phyloP scores from a whole-genome alignment of 441 rosid species.

The Gossypium trilobum region DNA sequence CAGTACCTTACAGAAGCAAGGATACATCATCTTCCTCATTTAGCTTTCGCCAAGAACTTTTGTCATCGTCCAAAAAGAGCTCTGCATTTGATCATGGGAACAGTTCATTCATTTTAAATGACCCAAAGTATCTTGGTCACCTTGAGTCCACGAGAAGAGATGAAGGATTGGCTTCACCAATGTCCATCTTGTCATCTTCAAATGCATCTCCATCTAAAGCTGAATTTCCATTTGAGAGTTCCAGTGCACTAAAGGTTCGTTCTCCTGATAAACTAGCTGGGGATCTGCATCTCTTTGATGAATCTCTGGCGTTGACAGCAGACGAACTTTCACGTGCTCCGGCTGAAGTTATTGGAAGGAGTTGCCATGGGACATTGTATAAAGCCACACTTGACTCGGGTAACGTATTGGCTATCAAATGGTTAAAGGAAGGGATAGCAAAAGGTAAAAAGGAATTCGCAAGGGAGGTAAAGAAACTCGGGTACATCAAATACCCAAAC shows the following conservation, averaged over 20 bases:
- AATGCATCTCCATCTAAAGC: slow-evolving; percentile 33
- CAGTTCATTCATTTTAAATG: slow-evolving; percentile 28
- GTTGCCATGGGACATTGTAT: slow-evolving; percentile 56
- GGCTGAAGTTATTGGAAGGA: slow-evolving; percentile 61
- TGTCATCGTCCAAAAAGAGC: slow-evolving; percentile 21
- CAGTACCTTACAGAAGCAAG: slow-evolving; percentile 26
- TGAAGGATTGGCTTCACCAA: slow-evolving; percentile 41
- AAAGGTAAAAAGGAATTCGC: slow-evolving; percentile 59
- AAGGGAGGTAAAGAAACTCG: slow-evolving; percentile 62
- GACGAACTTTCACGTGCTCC: slow-evolving; percentile 62
- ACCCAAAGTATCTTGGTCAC: slow-evolving; percentile 21
- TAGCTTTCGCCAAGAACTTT: slow-evolving; percentile 30
- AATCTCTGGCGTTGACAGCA: slow-evolving; percentile 39
- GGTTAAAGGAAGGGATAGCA: slow-evolving; percentile 61
- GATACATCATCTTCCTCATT: slow-evolving; percentile 40
- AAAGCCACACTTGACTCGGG: slow-evolving; percentile 49
- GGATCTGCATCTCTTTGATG: slow-evolving; percentile 47
- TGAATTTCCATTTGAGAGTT: slow-evolving; percentile 27
- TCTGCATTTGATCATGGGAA: slow-evolving; percentile 30
- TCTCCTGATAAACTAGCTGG: slow-evolving; percentile 52
- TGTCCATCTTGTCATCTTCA: slow-evolving; percentile 46
- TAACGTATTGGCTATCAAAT: slow-evolving; percentile 41
- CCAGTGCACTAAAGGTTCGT: slow-evolving; percentile 22
- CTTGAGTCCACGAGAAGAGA: slow-evolving; percentile 26
- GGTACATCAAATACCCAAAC: slow-evolving; percentile 61